Evolutionary conservation across 1,284 basidiomycete species (phyloP).

Genomic region (Cutaneotrichosporon sp.): DNA sequence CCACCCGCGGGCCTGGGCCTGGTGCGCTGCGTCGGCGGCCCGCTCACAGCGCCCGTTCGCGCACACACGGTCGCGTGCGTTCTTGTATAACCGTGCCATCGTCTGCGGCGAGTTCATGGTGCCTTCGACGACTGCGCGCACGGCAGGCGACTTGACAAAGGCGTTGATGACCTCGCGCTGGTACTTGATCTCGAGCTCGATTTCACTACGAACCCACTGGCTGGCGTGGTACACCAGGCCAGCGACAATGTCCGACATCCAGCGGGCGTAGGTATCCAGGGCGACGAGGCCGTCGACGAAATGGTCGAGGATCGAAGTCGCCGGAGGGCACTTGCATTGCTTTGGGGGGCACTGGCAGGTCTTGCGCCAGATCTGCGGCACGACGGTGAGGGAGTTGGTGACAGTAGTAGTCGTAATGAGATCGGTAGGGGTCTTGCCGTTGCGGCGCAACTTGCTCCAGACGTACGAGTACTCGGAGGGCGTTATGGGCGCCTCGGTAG

Average conservation of each 20-base stretch:
- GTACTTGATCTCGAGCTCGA: conserved; percentile 1
- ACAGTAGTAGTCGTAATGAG: no score
- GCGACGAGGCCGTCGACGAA: background rate
- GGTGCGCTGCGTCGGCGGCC: background rate
- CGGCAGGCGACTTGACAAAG: conserved; percentile 6
- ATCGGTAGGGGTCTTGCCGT: background rate
- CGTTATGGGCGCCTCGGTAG: background rate
- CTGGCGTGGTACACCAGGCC: background rate
- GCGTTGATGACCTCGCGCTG: background rate
- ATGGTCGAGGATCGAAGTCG: background rate
- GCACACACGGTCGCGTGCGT: conserved; percentile 4
- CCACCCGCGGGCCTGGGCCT: background rate
- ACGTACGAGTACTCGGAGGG: conserved; percentile 5
- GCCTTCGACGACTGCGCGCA: background rate
- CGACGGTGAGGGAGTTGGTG: background rate
- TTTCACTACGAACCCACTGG: background rate
- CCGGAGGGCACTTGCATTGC: conserved; percentile 1
- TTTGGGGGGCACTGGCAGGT: background rate
- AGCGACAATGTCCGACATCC: background rate
- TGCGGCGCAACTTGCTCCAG: conserved; percentile 6
- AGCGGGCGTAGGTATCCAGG: conserved; percentile 8
- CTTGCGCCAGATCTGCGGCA: background rate
- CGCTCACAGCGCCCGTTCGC: conserved; percentile 16
- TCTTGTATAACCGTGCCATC: background rate
- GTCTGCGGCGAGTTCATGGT: background rate